These are phyloP conservation scores for Neopestalotiopsis sp. DNA, from an alignment of 2,329 filamentous ascomycete genomes.

Conservation along the genomic window DNA sequence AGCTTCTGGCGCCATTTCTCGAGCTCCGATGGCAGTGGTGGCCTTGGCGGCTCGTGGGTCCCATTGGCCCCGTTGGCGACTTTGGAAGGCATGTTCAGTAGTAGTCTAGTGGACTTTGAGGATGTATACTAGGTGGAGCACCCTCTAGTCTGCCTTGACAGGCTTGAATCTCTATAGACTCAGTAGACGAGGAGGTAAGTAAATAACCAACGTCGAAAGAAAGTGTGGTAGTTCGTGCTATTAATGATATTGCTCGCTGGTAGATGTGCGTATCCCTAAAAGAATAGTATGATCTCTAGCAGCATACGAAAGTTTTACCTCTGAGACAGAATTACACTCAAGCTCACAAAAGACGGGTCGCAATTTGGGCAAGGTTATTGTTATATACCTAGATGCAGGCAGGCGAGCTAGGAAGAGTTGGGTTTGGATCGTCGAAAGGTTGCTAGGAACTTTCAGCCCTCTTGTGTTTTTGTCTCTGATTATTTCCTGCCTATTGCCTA, in stretches of 20 bases:
- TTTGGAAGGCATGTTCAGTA: neutral
- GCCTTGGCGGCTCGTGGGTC: neutral
- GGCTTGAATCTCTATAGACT: neutral
- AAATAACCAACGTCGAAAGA: neutral
- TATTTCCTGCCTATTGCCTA: neutral
- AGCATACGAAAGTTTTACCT: neutral
- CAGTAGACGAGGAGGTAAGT: neutral
- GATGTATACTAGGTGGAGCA: neutral
- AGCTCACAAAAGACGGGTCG: neutral
- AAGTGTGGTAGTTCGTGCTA: neutral
- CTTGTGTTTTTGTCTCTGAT: neutral
- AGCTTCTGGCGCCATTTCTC: constrained; percentile 4
- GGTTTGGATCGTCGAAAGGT: neutral
- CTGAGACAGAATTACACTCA: neutral
- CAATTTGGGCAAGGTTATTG: neutral
- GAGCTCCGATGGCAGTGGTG: neutral
- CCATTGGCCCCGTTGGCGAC: neutral
- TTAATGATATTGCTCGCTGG: neutral
- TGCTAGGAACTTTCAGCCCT: neutral
- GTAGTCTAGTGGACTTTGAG: neutral
- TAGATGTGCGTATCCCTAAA: neutral
- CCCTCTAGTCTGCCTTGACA: no score
- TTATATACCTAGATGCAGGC: neutral
- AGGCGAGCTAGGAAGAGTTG: neutral
- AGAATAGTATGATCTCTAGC: neutral